Evolutionary conservation across 495 filamentous ascomycete species (phyloP).

Genomic region (Penicillium nucicola): DNA sequence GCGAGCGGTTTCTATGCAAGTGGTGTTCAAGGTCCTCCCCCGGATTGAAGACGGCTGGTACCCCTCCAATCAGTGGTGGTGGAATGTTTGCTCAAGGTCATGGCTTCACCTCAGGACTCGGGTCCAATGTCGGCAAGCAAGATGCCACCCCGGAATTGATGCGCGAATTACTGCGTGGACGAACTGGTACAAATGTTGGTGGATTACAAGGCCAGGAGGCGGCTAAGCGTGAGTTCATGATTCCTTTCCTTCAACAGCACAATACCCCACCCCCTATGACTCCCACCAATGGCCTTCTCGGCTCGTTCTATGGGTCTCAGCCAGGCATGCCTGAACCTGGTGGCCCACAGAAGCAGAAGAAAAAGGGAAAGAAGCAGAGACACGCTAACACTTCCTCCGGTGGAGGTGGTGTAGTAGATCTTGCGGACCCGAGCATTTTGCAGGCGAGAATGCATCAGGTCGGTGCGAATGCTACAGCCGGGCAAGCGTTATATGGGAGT

Average conservation of each 20-base stretch:
- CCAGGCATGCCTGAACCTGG: slow-evolving; percentile 79
- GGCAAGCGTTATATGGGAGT: slow-evolving; percentile 83
- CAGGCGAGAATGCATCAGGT: slow-evolving; percentile 94
- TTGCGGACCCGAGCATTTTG: slow-evolving; percentile 99
- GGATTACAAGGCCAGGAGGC: slow-evolving; percentile 68
- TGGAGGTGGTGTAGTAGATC: slow-evolving; percentile 97
- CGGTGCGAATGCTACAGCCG: slow-evolving; percentile 61
- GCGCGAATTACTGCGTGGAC: slow-evolving; percentile 68
- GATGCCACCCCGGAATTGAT: slow-evolving; percentile 75
- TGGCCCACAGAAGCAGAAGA: slow-evolving; percentile 87
- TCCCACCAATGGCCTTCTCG: slow-evolving; percentile 81
- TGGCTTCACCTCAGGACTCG: slow-evolving; percentile 69
- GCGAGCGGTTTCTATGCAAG: slow-evolving; percentile 49
- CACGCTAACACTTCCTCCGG: slow-evolving; percentile 99
- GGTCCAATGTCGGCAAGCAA: slow-evolving; percentile 62
- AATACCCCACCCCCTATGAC: slow-evolving; percentile 83
- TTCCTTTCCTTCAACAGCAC: slow-evolving; percentile 81
- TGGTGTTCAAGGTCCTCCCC: slow-evolving; percentile 84
- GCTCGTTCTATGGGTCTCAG: slow-evolving; percentile 86
- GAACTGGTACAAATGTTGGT: slow-evolving; percentile 54
- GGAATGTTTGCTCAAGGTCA: slow-evolving; percentile 76
- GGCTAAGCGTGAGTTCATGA: slow-evolving; percentile 91
- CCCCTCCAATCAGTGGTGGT: slow-evolving; percentile 76
- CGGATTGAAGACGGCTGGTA: slow-evolving; percentile 93
- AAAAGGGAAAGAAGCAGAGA: slow-evolving; percentile 99